Evolutionary conservation across 495 filamentous ascomycete genomes (phyloP), one percentile per base, ranked within the genome.

Genomic region (Xylaria grammica): DNA sequence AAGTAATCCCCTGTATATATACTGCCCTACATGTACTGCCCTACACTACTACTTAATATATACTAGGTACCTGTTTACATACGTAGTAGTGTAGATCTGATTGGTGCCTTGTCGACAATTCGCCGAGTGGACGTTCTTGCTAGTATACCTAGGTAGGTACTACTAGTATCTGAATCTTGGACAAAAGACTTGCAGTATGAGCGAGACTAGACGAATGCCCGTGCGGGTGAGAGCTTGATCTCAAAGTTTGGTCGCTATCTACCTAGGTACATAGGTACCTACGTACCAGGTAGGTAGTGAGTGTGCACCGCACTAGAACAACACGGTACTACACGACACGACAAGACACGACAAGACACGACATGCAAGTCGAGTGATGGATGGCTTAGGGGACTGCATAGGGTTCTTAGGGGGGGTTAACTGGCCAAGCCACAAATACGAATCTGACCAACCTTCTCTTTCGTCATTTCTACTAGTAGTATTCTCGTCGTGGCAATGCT

Each of bases 401-500:
- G n/a, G 7, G 7, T 15, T 42, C 13, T 15, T 36, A 42, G 7
- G 7, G 15, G 13, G 6, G 7, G 17, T 3, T 42, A 42, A 24
- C 13, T 58, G 55, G 55, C 38, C 24, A 27, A 24, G 56, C 27
- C 38, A 26, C 36, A 30, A 48, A 59, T 36, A 59, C 56, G 56
- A 59, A 36, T 19, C 56, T n/a, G 56, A 29, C 40, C 40, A 42
- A 15, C 40, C 40, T 17, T 42, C 17, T 42, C 19, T 59, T 32
- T 48, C 56, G 55, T 59, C 56, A 59, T 59, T 22, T 29, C 56
- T 15, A 42, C n/a, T n/a, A 42, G 8, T 20, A 4, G 56, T 59
- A 48, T 59, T 59, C 56, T 42, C 19, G 29, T 59, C 42, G 56
- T 59, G 56, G 56, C 56, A 48, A 59, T 59, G 56, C 56, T 40